Percentiles rank a stretch among this genome's conserved stretches.
Conservation (phyloP, 768 basidiomycete genomes). For the Lentinus tigrinus region DNA sequence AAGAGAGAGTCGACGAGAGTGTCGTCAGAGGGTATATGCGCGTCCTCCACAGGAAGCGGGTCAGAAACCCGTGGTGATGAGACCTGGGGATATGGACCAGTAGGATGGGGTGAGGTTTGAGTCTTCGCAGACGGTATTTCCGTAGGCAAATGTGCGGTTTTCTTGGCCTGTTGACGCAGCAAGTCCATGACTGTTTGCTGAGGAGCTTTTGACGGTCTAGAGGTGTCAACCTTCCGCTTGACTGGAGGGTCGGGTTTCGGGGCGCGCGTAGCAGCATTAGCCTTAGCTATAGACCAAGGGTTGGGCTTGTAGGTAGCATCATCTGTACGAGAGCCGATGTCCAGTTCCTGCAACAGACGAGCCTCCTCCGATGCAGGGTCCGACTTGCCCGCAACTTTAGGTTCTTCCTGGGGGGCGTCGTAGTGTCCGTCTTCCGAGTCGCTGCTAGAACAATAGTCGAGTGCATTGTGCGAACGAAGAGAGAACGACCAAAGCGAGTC, state of each 20-base stretch:
- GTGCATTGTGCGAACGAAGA: slow-evolving; percentile 21
- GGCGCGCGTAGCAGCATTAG: slow-evolving; percentile 63
- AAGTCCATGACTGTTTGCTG: not conserved
- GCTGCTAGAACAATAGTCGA: slow-evolving; percentile 21
- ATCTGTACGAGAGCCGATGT: slow-evolving; percentile 60
- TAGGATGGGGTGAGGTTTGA: not conserved
- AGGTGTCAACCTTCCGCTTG: not conserved
- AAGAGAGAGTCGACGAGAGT: slow-evolving; percentile 7
- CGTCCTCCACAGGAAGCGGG: not conserved
- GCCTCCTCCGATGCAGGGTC: slow-evolving; percentile 25
- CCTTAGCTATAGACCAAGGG: slow-evolving; percentile 79
- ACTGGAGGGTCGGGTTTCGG: not conserved
- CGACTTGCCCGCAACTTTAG: not conserved
- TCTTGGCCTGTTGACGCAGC: not conserved
- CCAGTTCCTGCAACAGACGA: slow-evolving; percentile 46
- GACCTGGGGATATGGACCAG: no score
- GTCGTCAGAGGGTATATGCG: slow-evolving; percentile 18
- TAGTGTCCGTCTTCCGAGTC: slow-evolving; percentile 17
- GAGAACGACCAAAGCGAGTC: slow-evolving; percentile 31
- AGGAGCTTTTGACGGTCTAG: not conserved
- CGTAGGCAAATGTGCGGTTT: not conserved
- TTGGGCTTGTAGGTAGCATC: slow-evolving; percentile 67
- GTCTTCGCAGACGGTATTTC: no score
- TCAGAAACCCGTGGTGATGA: not conserved
- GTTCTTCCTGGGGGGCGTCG: not conserved